Percentiles rank a stretch among this genome's conserved stretches.
phyloP scores from a whole-genome alignment of 495 filamentous ascomycete genomes.

The Tuber magnatum region DNA sequence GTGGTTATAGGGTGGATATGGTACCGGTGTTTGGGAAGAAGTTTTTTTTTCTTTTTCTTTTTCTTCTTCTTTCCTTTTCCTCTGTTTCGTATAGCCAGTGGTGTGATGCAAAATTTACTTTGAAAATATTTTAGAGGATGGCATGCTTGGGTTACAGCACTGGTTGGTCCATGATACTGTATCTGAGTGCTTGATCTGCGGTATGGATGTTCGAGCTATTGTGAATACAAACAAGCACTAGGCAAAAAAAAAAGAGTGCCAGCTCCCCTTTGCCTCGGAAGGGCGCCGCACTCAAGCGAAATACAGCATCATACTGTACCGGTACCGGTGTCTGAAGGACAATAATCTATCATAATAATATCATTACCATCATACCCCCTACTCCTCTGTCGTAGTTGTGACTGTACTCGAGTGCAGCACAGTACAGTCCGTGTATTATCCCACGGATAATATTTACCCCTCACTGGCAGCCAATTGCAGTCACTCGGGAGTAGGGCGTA shows the following conservation, averaged over 20 bases:
- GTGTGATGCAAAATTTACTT: not conserved
- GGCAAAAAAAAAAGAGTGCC: not conserved
- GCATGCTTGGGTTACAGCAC: not conserved
- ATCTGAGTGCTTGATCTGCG: not conserved
- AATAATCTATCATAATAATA: not conserved
- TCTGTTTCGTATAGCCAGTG: not conserved
- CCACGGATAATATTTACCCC: not conserved
- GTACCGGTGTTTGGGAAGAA: not conserved
- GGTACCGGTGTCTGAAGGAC: not conserved
- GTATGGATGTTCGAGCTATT: not conserved
- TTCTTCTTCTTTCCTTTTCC: not conserved
- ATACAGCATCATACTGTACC: not conserved
- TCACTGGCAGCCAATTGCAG: not conserved
- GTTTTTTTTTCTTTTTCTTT: not conserved
- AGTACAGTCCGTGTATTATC: not conserved
- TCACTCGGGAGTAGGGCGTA: not conserved
- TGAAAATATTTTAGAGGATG: not conserved
- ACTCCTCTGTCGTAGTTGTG: not conserved
- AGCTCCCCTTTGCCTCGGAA: not conserved
- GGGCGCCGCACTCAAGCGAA: not conserved
- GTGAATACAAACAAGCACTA: not conserved
- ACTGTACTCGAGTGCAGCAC: not conserved
- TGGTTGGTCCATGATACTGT: not conserved
- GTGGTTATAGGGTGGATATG: conserved; percentile 2
- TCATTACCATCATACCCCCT: not conserved